Conservation (phyloP, 1,139 yeast genomes). For the Saccharomyces pastorianus region DNA sequence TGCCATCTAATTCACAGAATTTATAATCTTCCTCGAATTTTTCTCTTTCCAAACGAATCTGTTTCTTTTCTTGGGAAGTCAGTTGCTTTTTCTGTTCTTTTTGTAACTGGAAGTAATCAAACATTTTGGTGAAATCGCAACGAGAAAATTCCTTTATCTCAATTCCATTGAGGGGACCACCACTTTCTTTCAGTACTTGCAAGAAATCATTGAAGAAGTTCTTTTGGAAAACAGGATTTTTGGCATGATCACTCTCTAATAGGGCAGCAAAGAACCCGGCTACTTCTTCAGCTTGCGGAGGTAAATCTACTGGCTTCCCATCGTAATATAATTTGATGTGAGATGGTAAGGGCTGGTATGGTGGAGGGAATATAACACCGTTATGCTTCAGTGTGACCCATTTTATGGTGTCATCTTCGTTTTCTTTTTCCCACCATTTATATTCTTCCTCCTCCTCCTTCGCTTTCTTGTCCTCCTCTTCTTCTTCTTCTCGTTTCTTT, state of each 20-base stretch:
- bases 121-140: slow-evolving; percentile 74
- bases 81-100: slow-evolving; percentile 67
- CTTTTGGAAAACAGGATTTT: slow-evolving; percentile 75
- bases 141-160: slow-evolving; percentile 53
- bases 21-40: slow-evolving; percentile 72
- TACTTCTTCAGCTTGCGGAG: slow-evolving; percentile 85
- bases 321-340: slow-evolving; percentile 69
- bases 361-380: slow-evolving; percentile 92
- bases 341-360: slow-evolving; percentile 79
- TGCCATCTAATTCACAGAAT: slow-evolving; percentile 73
- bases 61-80: slow-evolving; percentile 65
- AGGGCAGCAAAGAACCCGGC: slow-evolving; percentile 92
- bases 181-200: slow-evolving; percentile 57
- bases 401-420: slow-evolving; percentile 63
- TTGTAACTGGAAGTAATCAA: slow-evolving; percentile 58
- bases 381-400: slow-evolving; percentile 84
- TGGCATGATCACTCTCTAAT: slow-evolving; percentile 81
- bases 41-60: slow-evolving; percentile 63
- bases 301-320: slow-evolving; percentile 64
- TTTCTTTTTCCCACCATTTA: slow-evolving; percentile 73
- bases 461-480: slow-evolving; percentile 33
- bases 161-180: slow-evolving; percentile 46
- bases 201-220: slow-evolving; percentile 79
- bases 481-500: slow-evolving; percentile 7
- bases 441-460: slow-evolving; percentile 39